A percentile compares a stretch with the other conserved stretches of the same genome.
Evolutionary conservation across 2,329 filamentous ascomycete genomes (phyloP).

Genomic region (Aschersonia sp.): DNA sequence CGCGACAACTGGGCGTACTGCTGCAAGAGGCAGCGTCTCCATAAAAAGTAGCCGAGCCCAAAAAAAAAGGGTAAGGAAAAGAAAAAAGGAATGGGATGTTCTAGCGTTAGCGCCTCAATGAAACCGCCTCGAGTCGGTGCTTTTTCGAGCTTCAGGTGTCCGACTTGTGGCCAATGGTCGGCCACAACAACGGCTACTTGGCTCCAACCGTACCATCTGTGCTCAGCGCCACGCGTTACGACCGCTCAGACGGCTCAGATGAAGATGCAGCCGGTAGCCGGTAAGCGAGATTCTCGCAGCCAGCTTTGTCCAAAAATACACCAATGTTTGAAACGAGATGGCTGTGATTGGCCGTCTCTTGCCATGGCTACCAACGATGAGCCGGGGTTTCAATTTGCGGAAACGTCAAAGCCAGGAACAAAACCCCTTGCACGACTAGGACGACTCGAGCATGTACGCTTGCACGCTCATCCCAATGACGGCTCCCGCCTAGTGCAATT

Average conservation of each 20-base stretch:
- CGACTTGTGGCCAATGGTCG: neutral
- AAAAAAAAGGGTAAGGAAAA: neutral
- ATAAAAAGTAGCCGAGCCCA: neutral
- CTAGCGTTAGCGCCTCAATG: neutral
- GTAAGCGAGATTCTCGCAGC: neutral
- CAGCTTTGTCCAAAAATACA: neutral
- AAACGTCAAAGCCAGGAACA: neutral
- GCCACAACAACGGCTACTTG: too few species aligned
- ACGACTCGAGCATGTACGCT: neutral
- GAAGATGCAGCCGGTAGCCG: neutral
- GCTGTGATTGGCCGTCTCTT: neutral
- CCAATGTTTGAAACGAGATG: neutral
- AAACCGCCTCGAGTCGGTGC: neutral
- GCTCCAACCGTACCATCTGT: neutral
- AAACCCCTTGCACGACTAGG: neutral
- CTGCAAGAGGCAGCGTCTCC: too few species aligned
- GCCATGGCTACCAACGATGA: neutral
- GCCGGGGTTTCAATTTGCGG: neutral
- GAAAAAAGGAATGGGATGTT: neutral
- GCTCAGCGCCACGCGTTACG: neutral
- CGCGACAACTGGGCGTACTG: too few species aligned
- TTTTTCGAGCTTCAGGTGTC: neutral
- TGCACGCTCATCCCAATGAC: neutral
- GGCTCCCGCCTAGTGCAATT: neutral
- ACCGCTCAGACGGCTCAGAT: neutral